These are phyloP conservation scores for Beauveria brongniartii DNA, from an alignment of 2,329 filamentous ascomycete genomes.

Conservation along the genomic window DNA sequence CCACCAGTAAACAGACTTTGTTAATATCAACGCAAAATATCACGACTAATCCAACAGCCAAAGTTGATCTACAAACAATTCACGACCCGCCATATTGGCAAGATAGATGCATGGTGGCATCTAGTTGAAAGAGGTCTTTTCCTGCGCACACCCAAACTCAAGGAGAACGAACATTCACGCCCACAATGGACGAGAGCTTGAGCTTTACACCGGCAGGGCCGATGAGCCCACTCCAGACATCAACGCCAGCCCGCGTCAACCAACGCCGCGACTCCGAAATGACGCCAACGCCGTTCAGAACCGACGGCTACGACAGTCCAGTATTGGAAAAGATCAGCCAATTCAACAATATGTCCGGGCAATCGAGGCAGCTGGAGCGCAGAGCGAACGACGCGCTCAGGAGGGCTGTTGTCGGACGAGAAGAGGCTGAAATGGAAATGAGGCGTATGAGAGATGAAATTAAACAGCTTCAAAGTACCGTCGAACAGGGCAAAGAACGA, in stretches of 20 bases:
- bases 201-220: constrained; percentile 44
- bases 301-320: constrained; percentile 46
- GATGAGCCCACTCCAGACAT: constrained; percentile 47
- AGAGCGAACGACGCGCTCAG: constrained; percentile 59
- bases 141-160: too few relatives aligned
- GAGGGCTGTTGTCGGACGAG: constrained; percentile 58
- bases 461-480: constrained; percentile 43
- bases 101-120: constrained; percentile 2
- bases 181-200: constrained; percentile 5
- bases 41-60: not conserved
- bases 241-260: constrained; percentile 59
- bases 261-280: constrained; percentile 32
- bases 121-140: not conserved
- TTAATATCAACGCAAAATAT: constrained; percentile 5
- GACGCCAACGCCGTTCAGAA: constrained; percentile 27
- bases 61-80: not conserved
- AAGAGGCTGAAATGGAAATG: constrained; percentile 65
- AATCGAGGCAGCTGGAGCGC: constrained; percentile 54
- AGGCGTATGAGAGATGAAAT: constrained; percentile 55
- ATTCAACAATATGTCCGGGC: constrained; percentile 59
- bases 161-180: not conserved
- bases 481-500: constrained; percentile 58
- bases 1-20: constrained; percentile 10
- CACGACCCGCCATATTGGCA: not conserved
- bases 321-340: constrained; percentile 63